phyloP scores from a whole-genome alignment of 768 basidiomycete species.

The Asterophora lycoperdoides region DNA sequence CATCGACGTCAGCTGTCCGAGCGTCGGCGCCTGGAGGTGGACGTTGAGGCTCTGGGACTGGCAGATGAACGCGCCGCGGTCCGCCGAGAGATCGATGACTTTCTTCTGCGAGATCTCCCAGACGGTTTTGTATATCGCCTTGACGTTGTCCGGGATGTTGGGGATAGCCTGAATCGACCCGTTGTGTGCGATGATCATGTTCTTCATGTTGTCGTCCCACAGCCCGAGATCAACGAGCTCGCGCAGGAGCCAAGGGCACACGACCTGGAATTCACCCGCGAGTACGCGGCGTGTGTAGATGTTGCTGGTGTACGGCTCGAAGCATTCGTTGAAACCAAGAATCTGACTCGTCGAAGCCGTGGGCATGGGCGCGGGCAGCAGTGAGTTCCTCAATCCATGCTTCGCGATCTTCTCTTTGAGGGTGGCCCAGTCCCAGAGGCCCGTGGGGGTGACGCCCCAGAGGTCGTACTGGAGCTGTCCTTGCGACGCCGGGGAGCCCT shows the following conservation, averaged over 20 bases:
- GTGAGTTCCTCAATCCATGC: constrained; percentile 84
- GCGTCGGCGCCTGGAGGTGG: constrained; percentile 83
- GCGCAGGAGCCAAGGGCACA: constrained; percentile 98
- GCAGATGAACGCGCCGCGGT: constrained; percentile 97
- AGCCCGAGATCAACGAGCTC: constrained; percentile 93
- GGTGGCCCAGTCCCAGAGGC: constrained; percentile 90
- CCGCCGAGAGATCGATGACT: constrained; percentile 96
- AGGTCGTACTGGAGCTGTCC: constrained; percentile 93
- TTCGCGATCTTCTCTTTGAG: constrained; percentile 83
- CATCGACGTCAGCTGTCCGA: constrained; percentile 92
- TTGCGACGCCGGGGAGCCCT: constrained; percentile 83
- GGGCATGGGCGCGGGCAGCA: constrained; percentile 95
- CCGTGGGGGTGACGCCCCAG: constrained; percentile 88
- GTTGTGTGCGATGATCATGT: constrained; percentile 96
- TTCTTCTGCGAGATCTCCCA: constrained; percentile 99
- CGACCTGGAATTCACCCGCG: constrained; percentile 99
- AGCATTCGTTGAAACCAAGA: constrained; percentile 97
- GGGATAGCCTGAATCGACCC: constrained; percentile 87
- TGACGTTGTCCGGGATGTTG: constrained; percentile 83
- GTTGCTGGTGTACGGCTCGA: constrained; percentile 99
- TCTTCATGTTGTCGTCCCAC: constrained; percentile 99
- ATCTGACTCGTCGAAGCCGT: constrained; percentile 99
- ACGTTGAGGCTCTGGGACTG: constrained; percentile 95
- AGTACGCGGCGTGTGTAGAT: constrained; percentile 98
- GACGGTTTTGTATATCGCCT: constrained; percentile 99